Conservation (phyloP, 208 protist genomes). For the Acanthamoeba divionensis region DNA sequence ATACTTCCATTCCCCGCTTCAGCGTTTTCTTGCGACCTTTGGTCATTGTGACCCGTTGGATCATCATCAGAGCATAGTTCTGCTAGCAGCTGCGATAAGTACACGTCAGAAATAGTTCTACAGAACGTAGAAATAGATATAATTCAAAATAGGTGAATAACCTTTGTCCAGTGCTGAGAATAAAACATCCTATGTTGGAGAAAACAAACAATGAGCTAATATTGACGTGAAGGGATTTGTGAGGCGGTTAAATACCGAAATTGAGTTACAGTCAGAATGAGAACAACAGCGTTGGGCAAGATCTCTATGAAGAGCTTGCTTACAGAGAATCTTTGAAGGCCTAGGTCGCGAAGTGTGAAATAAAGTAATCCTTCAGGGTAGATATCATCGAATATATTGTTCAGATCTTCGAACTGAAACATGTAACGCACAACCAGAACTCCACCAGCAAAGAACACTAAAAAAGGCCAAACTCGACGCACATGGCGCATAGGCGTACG, state of each 20-base stretch:
- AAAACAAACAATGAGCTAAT: no score
- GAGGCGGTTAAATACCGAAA: no score
- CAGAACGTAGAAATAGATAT: no score
- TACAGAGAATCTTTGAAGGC: neutral
- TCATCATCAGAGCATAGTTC: no score
- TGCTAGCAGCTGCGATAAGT: no score
- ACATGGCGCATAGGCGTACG: neutral
- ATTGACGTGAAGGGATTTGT: no score
- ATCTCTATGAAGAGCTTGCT: neutral
- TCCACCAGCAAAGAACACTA: slow-evolving; percentile 34
- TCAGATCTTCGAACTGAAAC: slow-evolving; percentile 41
- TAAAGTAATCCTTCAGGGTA: neutral
- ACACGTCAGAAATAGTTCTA: no score
- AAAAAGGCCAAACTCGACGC: slow-evolving; percentile 1
- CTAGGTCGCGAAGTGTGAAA: slow-evolving; percentile 1
- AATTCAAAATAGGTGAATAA: no score
- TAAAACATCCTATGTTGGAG: no score
- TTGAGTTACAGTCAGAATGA: neutral
- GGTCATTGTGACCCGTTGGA: no score
- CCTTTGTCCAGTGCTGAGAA: slow-evolving; percentile 37
- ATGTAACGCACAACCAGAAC: neutral
- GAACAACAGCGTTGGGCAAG: slow-evolving; percentile 26
- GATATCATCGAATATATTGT: neutral
- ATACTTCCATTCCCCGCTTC: no score
- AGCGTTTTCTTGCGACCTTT: no score